Evolutionary conservation across 805 yeast species (phyloP).

Genomic region (Candida namnaoensis): DNA sequence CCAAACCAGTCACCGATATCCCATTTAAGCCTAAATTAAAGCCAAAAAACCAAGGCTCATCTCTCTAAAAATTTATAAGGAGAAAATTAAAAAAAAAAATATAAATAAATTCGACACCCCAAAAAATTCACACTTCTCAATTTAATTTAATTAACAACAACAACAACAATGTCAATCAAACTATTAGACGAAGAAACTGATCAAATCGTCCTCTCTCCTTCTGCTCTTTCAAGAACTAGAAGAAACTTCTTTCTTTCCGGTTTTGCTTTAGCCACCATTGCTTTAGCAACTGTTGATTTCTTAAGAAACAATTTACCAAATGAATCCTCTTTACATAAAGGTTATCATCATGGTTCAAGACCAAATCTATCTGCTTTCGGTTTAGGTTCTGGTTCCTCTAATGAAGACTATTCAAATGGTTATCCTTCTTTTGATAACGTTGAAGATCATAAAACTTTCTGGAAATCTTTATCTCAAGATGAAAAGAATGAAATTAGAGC

Average conservation of each 20-base stretch:
- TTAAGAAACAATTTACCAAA: neutral
- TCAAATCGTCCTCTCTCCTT: neutral
- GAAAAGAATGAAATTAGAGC: neutral
- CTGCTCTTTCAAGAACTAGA: neutral
- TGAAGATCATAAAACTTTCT: neutral
- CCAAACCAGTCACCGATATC: too few species aligned
- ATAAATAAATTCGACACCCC: neutral
- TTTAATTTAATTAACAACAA: too few species aligned
- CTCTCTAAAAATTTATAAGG: neutral
- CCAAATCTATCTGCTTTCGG: too few species aligned
- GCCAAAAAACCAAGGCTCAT: neutral
- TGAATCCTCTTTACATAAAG: neutral
- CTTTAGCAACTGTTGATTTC: neutral
- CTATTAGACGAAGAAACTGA: neutral
- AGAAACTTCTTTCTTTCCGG: neutral
- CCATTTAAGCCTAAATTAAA: too few species aligned
- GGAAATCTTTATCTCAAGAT: neutral
- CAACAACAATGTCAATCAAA: neutral
- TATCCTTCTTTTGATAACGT: neutral
- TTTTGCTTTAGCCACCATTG: slow-evolving; percentile 1
- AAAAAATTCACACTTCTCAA: too few species aligned
- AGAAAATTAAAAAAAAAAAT: too few species aligned
- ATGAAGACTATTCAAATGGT: too few species aligned
- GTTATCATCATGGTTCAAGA: neutral
- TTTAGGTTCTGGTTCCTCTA: neutral